A percentile compares a stretch with the other conserved stretches of the same genome.
Evolutionary conservation across 2,329 filamentous ascomycete genomes (phyloP).

Genomic region (Calycina marina): DNA sequence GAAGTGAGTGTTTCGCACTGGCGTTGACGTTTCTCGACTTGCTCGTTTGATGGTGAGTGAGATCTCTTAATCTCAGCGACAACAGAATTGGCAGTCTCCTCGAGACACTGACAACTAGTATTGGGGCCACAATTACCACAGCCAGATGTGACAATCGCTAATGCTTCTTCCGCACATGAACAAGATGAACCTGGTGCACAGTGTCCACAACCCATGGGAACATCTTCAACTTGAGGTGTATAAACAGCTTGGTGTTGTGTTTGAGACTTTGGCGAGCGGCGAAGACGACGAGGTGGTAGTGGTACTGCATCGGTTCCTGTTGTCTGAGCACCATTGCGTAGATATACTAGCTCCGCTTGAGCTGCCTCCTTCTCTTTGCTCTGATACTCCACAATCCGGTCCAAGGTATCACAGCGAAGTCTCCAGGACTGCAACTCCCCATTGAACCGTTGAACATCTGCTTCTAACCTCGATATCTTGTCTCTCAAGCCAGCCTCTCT

Average conservation of each 20-base stretch:
- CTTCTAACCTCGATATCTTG: conserved; percentile 44
- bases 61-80: conserved; percentile 20
- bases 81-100: conserved; percentile 24
- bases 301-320: conserved; percentile 26
- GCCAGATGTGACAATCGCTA: conserved; percentile 37
- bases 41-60: conserved; percentile 15
- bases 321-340: conserved; percentile 19
- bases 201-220: conserved; percentile 34
- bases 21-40: conserved; percentile 40
- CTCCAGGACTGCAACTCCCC: conserved; percentile 22
- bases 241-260: conserved; percentile 7
- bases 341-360: conserved; percentile 26
- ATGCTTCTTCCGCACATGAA: conserved; percentile 43
- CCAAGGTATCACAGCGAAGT: conserved; percentile 20
- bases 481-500: conserved; percentile 38
- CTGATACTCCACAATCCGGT: conserved; percentile 22
- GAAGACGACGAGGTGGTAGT: conserved; percentile 23
- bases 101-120: conserved; percentile 46
- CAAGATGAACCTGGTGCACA: conserved; percentile 39
- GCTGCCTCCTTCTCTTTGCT: conserved; percentile 29
- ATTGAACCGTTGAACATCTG: conserved; percentile 49
- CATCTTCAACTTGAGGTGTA: conserved; percentile 14
- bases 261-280: conserved; percentile 12
- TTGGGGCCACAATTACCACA: conserved; percentile 53
- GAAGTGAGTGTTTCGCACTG: conserved; percentile 29